Base-by-base conservation (phyloP, 2,329 filamentous ascomycete species). In the Penicillium sp. region DNA sequence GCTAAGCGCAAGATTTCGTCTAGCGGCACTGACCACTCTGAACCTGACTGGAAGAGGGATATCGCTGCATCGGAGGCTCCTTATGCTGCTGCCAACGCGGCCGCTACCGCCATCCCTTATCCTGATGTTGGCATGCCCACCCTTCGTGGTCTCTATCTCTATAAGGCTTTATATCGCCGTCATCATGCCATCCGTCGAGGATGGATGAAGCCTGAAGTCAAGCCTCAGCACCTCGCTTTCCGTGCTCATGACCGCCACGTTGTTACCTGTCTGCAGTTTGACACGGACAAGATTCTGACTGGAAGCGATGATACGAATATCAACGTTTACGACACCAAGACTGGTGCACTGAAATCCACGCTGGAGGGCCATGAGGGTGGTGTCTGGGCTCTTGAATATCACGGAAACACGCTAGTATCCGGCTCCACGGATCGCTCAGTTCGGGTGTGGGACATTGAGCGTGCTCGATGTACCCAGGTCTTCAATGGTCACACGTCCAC, bases 391-490 rank as follows among this genome's bases (percentile, higher is more conserved):
- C 80, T 99, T 56, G 93, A 98, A 75, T 99, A 98, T 73, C 89
- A 97, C 73, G 94, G 93, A 54, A 97, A 98, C 73, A 92, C 91
- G 16, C 81, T 99, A 22, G 95, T 99, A 2, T 99, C 95, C 16
- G 95, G 95, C 2, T 97, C 93, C 6, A 99, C 95, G 0, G 95
- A 99, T 77, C 85, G 95, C 51, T 96, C 95, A 11, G 95, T 99
- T n/a, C 88, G 95, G n/a, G 94, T 99, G 0, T 99, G 95, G 95
- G 94, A 99, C 74, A 97, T 99, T 65, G 92, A 96, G 72, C 90
- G 90, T 70, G 95, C 93, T 0, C 86, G 91, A 49, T 97, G 94
- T 76, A 94, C 93, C 11, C 95, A 99, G 74, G 89, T 97, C 0
- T 99, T 99, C 75, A 93, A 97, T 73, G 96, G 95, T 0, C 95